Evolutionary conservation across 169 alveolate genomes (phyloP), one percentile per base, ranked within the genome.

Genomic region (Eimeria acervulina): DNA sequence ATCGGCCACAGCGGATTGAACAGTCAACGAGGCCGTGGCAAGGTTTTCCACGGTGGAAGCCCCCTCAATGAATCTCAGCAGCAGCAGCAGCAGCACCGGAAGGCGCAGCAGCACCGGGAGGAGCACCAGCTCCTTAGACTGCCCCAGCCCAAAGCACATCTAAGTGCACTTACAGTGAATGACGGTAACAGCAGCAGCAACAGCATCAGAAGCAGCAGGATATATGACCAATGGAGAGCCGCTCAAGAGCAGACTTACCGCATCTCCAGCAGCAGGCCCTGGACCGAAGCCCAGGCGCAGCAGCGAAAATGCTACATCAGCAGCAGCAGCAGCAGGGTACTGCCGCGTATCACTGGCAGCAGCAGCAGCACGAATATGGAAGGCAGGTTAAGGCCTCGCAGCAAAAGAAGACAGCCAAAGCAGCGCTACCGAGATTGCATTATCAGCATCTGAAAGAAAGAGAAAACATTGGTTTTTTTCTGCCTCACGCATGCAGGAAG

Each of bases 371-470:
- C 74, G 74, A 63, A 78, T 1, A 78, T 38, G 42, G 44, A 21
- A 21, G 17, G 40, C 66, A 42, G 36, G 8, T 38, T 33, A 72
- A 72, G 84, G 55, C 44, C 44, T 72, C 84, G 21, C 15, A 72
- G 28, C 84, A 13, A 23, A 51, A 72, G 84, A 23, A 38, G 36
- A 4, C 26, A 10, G 52, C 52, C 84, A 15, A 28, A 38, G 51
- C 84, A 72, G 84, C 52, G 84, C 28, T 72, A 72, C 84, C 21
- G 84, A 72, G 84, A 72, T 52, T 72, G 84, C 21, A 36, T 72
- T 51, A 72, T 72, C 51, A 13, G 84, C 84, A 72, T 12, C 84
- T 72, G 52, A 72, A 17, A 36, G 47, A 26, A 19, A 72, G 23
- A 4, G 26, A 72, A 6, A 4, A 6, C n/a, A 12, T 59, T 59